phyloP scores from a whole-genome alignment of 1,139 yeast genomes.

The Suhomyces atakaporum region DNA sequence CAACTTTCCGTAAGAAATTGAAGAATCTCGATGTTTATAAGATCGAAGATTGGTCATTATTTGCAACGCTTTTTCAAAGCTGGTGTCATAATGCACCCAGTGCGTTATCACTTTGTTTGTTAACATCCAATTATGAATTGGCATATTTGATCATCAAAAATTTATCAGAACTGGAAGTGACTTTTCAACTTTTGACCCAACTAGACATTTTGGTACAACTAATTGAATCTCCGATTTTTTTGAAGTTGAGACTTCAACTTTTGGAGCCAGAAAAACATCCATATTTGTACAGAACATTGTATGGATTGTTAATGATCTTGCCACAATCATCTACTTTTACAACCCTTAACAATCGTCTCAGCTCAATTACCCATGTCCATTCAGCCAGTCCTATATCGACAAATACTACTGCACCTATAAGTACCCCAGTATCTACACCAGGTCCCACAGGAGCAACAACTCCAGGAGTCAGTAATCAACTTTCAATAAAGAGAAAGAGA shows the following conservation, averaged over 20 bases:
- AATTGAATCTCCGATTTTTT: conserved; percentile 81
- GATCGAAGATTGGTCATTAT: conserved; percentile 68
- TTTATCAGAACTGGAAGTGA: conserved; percentile 73
- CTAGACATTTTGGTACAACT: conserved; percentile 79
- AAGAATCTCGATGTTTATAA: conserved; percentile 48
- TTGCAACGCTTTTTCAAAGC: conserved; percentile 76
- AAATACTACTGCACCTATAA: conserved; percentile 24
- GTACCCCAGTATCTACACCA: conserved; percentile 29
- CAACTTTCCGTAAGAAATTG: conserved; percentile 67
- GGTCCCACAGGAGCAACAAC: conserved; percentile 16
- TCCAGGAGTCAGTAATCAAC: conserved; percentile 26
- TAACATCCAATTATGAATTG: conserved; percentile 87
- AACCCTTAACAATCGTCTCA: conserved; percentile 73
- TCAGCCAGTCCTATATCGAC: conserved; percentile 19
- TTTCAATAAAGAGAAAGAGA: conserved; percentile 45
- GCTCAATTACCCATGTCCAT: conserved; percentile 40
- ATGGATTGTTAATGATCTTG: conserved; percentile 88
- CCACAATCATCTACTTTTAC: conserved; percentile 96
- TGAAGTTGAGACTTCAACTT: conserved; percentile 81
- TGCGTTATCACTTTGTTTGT: conserved; percentile 77
- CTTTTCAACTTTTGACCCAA: conserved; percentile 71
- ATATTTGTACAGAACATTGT: conserved; percentile 79
- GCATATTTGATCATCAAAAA: conserved; percentile 80
- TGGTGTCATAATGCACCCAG: conserved; percentile 96
- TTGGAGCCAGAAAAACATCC: conserved; percentile 86